phyloP scores from a whole-genome alignment of 1,139 yeast genomes.

The Taphrina confusa region DNA sequence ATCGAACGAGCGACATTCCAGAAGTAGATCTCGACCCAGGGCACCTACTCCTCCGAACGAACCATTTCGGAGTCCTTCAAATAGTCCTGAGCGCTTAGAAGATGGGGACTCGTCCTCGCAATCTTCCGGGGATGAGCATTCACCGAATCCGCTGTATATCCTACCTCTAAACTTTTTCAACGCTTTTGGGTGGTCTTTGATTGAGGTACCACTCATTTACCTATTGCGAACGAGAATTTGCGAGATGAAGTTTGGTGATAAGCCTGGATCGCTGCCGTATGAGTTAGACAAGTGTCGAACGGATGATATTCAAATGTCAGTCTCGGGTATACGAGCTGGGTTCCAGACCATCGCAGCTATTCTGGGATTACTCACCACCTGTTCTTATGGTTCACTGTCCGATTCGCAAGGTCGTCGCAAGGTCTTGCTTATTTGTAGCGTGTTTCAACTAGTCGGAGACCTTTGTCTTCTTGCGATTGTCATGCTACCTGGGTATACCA shows the following conservation, averaged over 20 bases:
- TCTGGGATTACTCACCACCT: constrained; percentile 33
- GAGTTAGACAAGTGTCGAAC: constrained; percentile 32
- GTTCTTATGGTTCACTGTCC: constrained; percentile 35
- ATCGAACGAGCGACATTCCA: constrained; percentile 4
- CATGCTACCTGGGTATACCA: constrained; percentile 25
- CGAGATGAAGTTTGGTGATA: constrained; percentile 26
- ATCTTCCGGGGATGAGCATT: neutral
- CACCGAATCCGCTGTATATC: constrained; percentile 25
- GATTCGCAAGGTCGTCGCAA: constrained; percentile 34
- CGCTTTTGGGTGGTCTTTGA: constrained; percentile 35
- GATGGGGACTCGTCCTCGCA: neutral
- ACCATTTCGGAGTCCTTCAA: constrained; percentile 15
- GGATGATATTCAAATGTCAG: constrained; percentile 30
- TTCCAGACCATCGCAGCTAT: constrained; percentile 36
- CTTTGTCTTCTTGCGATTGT: constrained; percentile 29
- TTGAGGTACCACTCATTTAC: constrained; percentile 36
- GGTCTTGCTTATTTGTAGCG: constrained; percentile 31
- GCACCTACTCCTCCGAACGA: constrained; percentile 4
- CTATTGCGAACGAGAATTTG: constrained; percentile 32
- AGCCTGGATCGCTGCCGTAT: constrained; percentile 29
- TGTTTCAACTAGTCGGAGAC: constrained; percentile 32
- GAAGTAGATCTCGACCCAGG: constrained; percentile 4
- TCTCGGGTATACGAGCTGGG: constrained; percentile 35
- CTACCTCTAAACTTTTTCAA: constrained; percentile 35
- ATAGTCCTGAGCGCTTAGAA: neutral